A percentile compares a stretch with the other conserved stretches of the same genome.
These are phyloP conservation scores for Purpureocillium lavendulum DNA, from an alignment of 2,329 filamentous ascomycete genomes.

Conservation along the genomic window DNA sequence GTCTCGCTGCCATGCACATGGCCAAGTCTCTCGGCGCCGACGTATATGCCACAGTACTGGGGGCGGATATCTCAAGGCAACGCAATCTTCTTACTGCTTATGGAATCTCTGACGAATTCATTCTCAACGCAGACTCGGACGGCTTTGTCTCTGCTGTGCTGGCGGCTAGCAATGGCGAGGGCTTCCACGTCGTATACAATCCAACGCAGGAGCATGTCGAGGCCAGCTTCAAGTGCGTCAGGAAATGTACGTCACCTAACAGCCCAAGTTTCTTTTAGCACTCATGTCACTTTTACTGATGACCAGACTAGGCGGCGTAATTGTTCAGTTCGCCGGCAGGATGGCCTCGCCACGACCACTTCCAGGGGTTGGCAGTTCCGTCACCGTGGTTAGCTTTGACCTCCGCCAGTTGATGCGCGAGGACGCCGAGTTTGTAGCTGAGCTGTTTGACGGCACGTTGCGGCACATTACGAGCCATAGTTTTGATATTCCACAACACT, in stretches of 20 bases:
- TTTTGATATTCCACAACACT: constrained; percentile 1
- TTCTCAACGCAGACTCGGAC: constrained; percentile 28
- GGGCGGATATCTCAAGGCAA: constrained; percentile 21
- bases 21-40: constrained; percentile 26
- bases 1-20: constrained; percentile 34
- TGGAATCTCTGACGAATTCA: constrained; percentile 24
- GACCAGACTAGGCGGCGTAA: constrained; percentile 17
- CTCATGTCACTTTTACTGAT: background rate
- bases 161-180: constrained; percentile 19
- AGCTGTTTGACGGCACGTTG: constrained; percentile 15
- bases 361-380: constrained; percentile 7
- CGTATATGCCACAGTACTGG: constrained; percentile 33
- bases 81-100: constrained; percentile 23
- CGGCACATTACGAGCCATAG: constrained; percentile 2
- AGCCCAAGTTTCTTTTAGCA: too few species aligned
- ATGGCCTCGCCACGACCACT: constrained; percentile 9
- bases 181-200: constrained; percentile 38
- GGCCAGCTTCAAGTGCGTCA: constrained; percentile 24
- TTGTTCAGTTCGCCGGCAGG: constrained; percentile 22
- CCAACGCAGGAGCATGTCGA: constrained; percentile 28
- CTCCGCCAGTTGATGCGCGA: constrained; percentile 20
- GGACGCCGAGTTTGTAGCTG: constrained; percentile 21
- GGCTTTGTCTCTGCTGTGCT: constrained; percentile 23
- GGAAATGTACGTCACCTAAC: constrained; percentile 17
- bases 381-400: constrained; percentile 24